A percentile compares a stretch with the other conserved stretches of the same genome.
These are phyloP conservation scores for Misopates orontium DNA, from an alignment of 257 asterid genomes.

Conservation along the genomic window DNA sequence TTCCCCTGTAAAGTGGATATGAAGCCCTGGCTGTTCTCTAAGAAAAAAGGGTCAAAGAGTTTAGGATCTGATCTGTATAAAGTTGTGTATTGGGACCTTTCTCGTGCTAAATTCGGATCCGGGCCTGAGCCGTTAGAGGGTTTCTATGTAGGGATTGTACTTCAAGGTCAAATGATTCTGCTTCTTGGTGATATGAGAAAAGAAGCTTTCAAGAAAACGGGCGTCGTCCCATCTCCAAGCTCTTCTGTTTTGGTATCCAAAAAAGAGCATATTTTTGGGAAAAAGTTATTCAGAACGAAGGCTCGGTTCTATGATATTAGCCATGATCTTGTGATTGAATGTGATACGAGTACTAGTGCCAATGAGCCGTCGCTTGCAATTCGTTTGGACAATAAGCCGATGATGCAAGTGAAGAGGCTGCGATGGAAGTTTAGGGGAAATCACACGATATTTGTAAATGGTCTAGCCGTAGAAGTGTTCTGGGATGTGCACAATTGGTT, in stretches of 20 bases:
- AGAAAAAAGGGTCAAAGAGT: conserved; percentile 46
- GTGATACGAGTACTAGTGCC: conserved; percentile 23
- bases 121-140: conserved; percentile 54
- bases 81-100: conserved; percentile 47
- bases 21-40: conserved; percentile 45
- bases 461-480: conserved; percentile 36
- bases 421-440: conserved; percentile 47
- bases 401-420: conserved; percentile 42
- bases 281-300: conserved; percentile 35
- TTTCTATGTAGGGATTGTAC: conserved; percentile 38
- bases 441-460: conserved; percentile 37
- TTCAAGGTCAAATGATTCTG: conserved; percentile 36
- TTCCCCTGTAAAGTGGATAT: conserved; percentile 42
- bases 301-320: conserved; percentile 37
- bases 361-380: conserved; percentile 34
- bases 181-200: conserved; percentile 48
- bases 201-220: conserved; percentile 41
- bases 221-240: conserved; percentile 22
- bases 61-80: conserved; percentile 31
- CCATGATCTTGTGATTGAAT: conserved; percentile 45
- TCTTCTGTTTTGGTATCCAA: conserved; percentile 35
- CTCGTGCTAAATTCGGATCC: conserved; percentile 43
- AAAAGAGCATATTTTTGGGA: conserved; percentile 42
- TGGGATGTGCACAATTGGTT: conserved; percentile 51
- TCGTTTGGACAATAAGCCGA: conserved; percentile 29